Base-by-base conservation (phyloP, 345 rosid genomes). In the Eutrema heterophyllum region DNA sequence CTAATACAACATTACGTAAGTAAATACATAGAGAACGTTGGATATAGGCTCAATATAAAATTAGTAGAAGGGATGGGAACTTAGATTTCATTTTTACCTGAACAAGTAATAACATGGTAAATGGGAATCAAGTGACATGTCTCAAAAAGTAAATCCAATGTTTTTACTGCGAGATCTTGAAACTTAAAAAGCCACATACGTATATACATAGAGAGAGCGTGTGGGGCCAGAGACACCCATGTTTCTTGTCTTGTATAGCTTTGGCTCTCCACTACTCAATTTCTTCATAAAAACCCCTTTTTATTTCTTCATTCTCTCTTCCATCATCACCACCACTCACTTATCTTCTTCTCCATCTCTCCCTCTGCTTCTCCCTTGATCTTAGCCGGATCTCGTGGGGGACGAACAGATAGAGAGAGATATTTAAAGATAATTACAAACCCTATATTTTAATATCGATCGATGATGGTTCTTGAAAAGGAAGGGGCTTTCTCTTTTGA, bases 311-410 rank as follows among this genome's bases (percentile, higher is more conserved):
- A 49, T 56, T 71, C 67, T 48, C 76, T 64, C 72, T 71, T 70
- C 76, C 21, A 53, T 71, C 77, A 77, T 43, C 76, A 77, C 76
- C 76, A 77, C 76, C 71, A 77, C 58, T 70, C 75, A 55, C 80
- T 77, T 77, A 71, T 77, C 72, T 58, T 60, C 70, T 33, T 67
- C 62, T 57, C 38, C 43, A 13, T 53, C 75, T 68, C 76, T 67
- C 21, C 41, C 30, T 79, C 74, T 67, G 52, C 51, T 73, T 65
- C 50, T 80, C 91, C 93, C 89, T 81, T 84, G 79, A 83, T 80
- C 72, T 49, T 68, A 86, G 92, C 82, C 92, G 89, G 82, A 50
- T 79, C 84, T 84, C 81, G 43, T 74, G 88, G 92, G 90, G 83
- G 86, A 71, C 57, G 68, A 74, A 78, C 45, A 54, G 51, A 74